phyloP scores from a whole-genome alignment of 2,329 filamentous ascomycete species.

The Dactylellina leptospora region DNA sequence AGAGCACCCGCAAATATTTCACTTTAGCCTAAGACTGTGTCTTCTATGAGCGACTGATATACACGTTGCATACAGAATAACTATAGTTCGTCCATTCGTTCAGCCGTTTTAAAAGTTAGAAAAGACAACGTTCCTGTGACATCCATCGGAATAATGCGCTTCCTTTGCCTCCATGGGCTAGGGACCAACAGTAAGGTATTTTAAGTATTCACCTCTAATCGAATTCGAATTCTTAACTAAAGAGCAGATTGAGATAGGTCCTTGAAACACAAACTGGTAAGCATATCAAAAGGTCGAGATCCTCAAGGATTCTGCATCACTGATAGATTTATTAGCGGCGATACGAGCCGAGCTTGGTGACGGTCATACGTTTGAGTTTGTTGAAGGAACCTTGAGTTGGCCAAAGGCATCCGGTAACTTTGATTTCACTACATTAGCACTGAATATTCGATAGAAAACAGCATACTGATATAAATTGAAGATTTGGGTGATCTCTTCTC shows the following conservation, averaged over 20 bases:
- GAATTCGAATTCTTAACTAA: background rate
- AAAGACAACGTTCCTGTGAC: too few species aligned
- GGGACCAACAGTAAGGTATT: slow-evolving; percentile 26
- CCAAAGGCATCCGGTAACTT: slow-evolving; percentile 21
- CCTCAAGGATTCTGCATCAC: background rate
- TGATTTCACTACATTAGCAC: background rate
- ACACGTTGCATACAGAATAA: too few species aligned
- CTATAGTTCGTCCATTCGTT: too few species aligned
- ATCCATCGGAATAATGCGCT: slow-evolving; percentile 7
- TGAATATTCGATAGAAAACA: background rate
- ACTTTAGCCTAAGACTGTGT: too few species aligned
- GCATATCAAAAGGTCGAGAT: background rate
- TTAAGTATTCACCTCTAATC: background rate
- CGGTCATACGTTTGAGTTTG: slow-evolving; percentile 30
- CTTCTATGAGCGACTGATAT: too few species aligned
- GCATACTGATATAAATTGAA: background rate
- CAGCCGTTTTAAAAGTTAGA: too few species aligned
- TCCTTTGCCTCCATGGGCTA: slow-evolving; percentile 26
- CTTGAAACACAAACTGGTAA: slow-evolving; percentile 28
- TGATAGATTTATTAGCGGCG: slow-evolving; percentile 1
- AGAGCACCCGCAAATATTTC: too few species aligned
- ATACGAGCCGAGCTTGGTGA: slow-evolving; percentile 33
- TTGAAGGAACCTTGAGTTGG: slow-evolving; percentile 27
- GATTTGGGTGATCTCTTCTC: slow-evolving; percentile 28
- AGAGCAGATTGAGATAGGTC: background rate